A percentile compares a stretch with the other conserved stretches of the same genome.
These are phyloP conservation scores for Lactarius deliciosus DNA, from an alignment of 768 basidiomycete genomes.

Conservation along the genomic window DNA sequence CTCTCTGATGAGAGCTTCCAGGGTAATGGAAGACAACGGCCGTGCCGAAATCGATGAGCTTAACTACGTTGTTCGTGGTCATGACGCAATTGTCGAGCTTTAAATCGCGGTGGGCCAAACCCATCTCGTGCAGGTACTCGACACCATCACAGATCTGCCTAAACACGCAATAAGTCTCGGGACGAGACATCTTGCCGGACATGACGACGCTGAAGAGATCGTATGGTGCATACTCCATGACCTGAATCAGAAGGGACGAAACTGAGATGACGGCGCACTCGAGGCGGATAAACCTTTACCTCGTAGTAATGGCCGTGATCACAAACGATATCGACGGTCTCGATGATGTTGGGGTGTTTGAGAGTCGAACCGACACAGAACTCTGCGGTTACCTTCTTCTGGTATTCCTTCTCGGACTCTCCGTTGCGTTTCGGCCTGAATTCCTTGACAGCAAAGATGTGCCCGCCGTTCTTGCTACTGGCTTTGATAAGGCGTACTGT, in stretches of 20 bases:
- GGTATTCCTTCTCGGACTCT: constrained; percentile 95
- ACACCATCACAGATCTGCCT: constrained; percentile 98
- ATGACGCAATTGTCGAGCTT: constrained; percentile 99
- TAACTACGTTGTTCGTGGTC: constrained; percentile 92
- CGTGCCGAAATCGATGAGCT: constrained; percentile 99
- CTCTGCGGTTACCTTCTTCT: constrained; percentile 99
- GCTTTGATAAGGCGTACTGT: constrained; percentile 96
- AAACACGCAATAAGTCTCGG: constrained; percentile 99
- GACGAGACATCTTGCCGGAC: constrained; percentile 98
- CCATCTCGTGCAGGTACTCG: constrained; percentile 96
- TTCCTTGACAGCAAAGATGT: constrained; percentile 95
- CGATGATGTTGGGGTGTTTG: constrained; percentile 94
- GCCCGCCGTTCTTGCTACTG: constrained; percentile 73
- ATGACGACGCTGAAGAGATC: constrained; percentile 99
- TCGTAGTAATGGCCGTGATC: constrained; percentile 99
- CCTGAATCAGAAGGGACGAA: constrained; percentile 45
- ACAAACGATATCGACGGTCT: constrained; percentile 96
- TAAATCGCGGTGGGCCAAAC: constrained; percentile 96
- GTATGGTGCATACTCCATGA: constrained; percentile 99
- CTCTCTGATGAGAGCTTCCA: constrained; percentile 74
- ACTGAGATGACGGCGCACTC: constrained; percentile 18
- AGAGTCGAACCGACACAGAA: constrained; percentile 96
- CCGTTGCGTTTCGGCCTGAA: constrained; percentile 87
- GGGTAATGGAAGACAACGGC: constrained; percentile 99
- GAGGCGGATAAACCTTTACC: constrained; percentile 47